Evolutionary conservation across 2,329 filamentous ascomycete species (phyloP).

Genomic region (Xylariomycetidae sp.): DNA sequence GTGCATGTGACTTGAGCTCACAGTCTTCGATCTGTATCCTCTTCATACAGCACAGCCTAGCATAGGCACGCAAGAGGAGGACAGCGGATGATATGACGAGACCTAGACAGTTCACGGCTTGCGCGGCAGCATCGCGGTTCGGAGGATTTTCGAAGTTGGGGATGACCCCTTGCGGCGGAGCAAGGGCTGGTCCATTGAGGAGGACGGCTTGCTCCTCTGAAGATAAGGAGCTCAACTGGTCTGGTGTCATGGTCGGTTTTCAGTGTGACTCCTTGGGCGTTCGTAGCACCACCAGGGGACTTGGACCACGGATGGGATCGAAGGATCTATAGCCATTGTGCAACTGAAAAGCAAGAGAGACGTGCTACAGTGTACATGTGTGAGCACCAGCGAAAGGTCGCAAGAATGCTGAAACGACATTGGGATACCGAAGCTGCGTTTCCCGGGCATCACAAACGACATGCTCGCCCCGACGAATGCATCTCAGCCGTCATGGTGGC

Average conservation of each 20-base stretch:
- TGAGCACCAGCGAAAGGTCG: neutral
- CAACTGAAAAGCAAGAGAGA: neutral
- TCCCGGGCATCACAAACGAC: no score
- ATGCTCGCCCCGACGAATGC: no score
- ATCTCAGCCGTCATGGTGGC: no score
- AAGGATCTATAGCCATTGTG: no score
- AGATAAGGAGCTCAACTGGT: neutral
- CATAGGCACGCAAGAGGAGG: conserved; percentile 11
- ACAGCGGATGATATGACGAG: conserved; percentile 9
- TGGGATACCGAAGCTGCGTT: no score
- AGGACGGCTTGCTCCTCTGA: conserved; percentile 2
- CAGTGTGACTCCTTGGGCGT: no score
- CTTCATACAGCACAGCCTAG: conserved; percentile 12
- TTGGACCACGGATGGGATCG: no score
- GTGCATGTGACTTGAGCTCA: no score
- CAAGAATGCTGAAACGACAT: no score
- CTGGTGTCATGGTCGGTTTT: neutral
- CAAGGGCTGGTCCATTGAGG: conserved; percentile 12
- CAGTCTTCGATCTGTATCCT: conserved; percentile 12
- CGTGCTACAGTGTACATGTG: neutral
- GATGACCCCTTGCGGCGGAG: conserved; percentile 9
- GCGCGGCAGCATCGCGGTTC: conserved; percentile 10
- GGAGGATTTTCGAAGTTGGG: conserved; percentile 14
- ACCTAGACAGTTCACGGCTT: conserved; percentile 9
- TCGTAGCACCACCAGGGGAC: no score